Evolutionary conservation across 192 early-diverging fungal genomes (phyloP).

Genomic region (Funneliformis geosporum): DNA sequence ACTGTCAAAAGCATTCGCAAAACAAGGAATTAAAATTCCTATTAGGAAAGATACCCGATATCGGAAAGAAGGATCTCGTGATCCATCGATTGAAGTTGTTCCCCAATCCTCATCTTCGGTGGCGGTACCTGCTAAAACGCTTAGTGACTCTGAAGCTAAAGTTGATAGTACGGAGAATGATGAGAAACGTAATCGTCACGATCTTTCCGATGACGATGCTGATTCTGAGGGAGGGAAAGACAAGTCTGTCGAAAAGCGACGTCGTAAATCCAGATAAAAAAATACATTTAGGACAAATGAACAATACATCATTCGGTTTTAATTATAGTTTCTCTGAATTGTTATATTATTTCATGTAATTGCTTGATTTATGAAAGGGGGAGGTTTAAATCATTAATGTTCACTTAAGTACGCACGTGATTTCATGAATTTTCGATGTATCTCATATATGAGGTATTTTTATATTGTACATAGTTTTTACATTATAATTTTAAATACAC

Average conservation of each 20-base stretch:
- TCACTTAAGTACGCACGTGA: no score
- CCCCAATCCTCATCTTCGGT: neutral
- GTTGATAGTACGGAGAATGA: neutral
- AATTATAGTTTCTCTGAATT: no score
- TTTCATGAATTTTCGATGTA: no score
- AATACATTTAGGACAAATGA: no score
- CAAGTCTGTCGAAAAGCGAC: neutral
- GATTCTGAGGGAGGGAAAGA: neutral
- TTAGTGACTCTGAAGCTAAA: neutral
- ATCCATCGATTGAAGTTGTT: neutral
- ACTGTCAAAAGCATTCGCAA: slow-evolving; percentile 71
- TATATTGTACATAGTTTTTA: no score
- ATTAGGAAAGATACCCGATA: slow-evolving; percentile 60
- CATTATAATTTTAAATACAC: no score
- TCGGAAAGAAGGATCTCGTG: slow-evolving; percentile 2
- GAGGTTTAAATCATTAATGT: no score
- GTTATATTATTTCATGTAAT: no score
- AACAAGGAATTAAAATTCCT: slow-evolving; percentile 78
- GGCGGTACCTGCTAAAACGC: neutral
- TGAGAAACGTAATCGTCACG: neutral
- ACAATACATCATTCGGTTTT: no score
- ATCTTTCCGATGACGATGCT: neutral
- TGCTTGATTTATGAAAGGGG: no score
- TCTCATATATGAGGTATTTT: no score
- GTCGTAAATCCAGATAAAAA: neutral